phyloP scores from a whole-genome alignment of 495 filamentous ascomycete species.

The Letharia lupina region DNA sequence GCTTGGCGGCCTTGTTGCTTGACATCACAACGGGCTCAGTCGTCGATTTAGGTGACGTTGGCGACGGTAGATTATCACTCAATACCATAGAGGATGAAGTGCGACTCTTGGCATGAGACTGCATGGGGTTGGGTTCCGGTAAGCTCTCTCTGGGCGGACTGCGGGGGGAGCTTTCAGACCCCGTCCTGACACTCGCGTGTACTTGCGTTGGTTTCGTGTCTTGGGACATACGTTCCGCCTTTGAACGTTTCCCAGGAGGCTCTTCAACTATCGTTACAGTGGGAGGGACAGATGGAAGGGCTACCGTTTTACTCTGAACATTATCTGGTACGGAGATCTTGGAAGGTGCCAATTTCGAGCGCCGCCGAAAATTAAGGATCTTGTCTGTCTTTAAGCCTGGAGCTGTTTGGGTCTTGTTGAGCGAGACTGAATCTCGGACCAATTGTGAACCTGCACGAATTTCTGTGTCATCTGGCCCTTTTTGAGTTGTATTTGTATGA shows the following conservation, averaged over 20 bases:
- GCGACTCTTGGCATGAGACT: conserved; percentile 19
- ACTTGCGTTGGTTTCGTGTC: conserved; percentile 1
- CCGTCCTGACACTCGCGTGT: conserved; percentile 2
- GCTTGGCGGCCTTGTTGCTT: background rate
- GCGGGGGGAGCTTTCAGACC: conserved; percentile 6
- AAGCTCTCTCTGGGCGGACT: conserved; percentile 9
- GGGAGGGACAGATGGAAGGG: conserved; percentile 9
- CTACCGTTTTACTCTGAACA: background rate
- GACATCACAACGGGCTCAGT: conserved; percentile 14
- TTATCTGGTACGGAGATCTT: conserved; percentile 11
- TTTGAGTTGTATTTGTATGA: conserved; percentile 4
- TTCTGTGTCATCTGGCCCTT: background rate
- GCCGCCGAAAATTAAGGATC: conserved; percentile 17
- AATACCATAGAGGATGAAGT: conserved; percentile 22
- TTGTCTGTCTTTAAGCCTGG: conserved; percentile 20
- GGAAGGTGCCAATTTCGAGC: conserved; percentile 17
- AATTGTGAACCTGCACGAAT: conserved; percentile 1
- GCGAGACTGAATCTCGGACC: background rate
- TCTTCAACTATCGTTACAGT: background rate
- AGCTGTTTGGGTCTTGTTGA: conserved; percentile 1
- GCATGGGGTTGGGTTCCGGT: background rate
- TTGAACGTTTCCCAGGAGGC: conserved; percentile 11
- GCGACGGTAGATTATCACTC: conserved; percentile 7
- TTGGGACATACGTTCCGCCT: conserved; percentile 1
- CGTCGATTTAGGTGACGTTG: conserved; percentile 8